Percentiles rank a stretch among this genome's conserved stretches.
Conservation (phyloP, 2,329 filamentous ascomycete species). For the Ophidiomyces ophidiicola region DNA sequence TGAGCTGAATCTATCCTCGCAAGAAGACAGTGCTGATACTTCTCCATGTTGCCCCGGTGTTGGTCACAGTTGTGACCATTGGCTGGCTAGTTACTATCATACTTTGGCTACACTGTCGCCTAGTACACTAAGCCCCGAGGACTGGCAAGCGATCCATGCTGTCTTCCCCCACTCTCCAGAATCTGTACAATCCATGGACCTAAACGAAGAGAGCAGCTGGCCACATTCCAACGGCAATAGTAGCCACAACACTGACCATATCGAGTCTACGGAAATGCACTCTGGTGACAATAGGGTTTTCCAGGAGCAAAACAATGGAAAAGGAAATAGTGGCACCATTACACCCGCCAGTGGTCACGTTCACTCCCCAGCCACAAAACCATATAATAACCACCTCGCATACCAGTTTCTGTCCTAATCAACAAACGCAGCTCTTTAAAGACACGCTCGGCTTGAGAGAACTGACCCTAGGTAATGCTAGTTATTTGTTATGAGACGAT, state of each 20-base stretch:
- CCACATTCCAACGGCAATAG: background rate
- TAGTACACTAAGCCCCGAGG: background rate
- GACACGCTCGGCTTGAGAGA: too few species aligned
- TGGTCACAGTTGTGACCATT: background rate
- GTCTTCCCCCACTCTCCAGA: constrained; percentile 1
- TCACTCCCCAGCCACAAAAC: background rate
- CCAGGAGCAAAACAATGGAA: background rate
- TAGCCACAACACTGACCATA: background rate
- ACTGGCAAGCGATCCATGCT: constrained; percentile 4
- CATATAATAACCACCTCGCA: background rate
- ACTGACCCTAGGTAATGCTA: too few species aligned
- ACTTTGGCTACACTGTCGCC: constrained; percentile 1
- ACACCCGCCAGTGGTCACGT: too few species aligned
- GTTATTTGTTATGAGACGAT: too few species aligned
- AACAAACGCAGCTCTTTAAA: background rate
- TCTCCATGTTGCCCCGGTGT: background rate
- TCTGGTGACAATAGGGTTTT: background rate
- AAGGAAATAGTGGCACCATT: too few species aligned
- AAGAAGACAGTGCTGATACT: background rate
- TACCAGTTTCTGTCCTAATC: constrained; percentile 1
- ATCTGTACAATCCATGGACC: background rate
- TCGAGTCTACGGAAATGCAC: background rate
- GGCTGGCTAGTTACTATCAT: constrained; percentile 1
- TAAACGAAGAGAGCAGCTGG: background rate
- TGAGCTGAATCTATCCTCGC: background rate